These are phyloP conservation scores for Euryodendron excelsum DNA, from an alignment of 148 eudicot species.

Conservation along the genomic window DNA sequence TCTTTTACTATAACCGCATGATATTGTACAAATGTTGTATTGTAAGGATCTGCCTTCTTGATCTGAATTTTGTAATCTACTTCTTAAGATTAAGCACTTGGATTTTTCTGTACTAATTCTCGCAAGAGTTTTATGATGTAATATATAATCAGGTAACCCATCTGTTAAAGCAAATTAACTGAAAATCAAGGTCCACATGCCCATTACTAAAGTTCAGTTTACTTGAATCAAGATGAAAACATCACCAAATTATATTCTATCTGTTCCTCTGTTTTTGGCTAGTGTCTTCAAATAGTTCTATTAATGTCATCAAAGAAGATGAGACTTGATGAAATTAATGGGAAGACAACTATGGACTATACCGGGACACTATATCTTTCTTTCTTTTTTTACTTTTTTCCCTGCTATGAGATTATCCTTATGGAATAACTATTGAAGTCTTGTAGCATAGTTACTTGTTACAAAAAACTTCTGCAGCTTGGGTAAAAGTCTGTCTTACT, in stretches of 20 bases:
- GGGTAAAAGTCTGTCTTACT: not conserved
- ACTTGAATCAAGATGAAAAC: not conserved
- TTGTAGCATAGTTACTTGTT: not conserved
- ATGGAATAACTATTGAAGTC: not conserved
- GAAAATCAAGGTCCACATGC: not conserved
- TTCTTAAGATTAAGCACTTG: not conserved
- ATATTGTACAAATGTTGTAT: not conserved
- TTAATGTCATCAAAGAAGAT: not conserved
- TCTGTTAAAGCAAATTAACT: conserved; percentile 3
- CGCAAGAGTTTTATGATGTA: not conserved
- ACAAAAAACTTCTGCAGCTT: not conserved
- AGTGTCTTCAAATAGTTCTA: not conserved
- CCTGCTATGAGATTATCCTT: not conserved
- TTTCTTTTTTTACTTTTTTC: not conserved
- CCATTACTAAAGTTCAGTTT: not conserved
- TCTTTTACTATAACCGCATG: not conserved
- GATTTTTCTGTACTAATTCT: not conserved
- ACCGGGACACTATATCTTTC: not conserved
- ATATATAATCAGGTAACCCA: not conserved
- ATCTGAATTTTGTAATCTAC: not conserved
- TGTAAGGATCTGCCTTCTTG: not conserved
- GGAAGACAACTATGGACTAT: not conserved
- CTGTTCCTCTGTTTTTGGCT: not conserved
- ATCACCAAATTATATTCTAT: not conserved
- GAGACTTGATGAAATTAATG: not conserved